Percentiles rank a stretch among this genome's conserved stretches.
Conservation (phyloP, 2,329 filamentous ascomycete species). For the Talaromyces rugulosus region DNA sequence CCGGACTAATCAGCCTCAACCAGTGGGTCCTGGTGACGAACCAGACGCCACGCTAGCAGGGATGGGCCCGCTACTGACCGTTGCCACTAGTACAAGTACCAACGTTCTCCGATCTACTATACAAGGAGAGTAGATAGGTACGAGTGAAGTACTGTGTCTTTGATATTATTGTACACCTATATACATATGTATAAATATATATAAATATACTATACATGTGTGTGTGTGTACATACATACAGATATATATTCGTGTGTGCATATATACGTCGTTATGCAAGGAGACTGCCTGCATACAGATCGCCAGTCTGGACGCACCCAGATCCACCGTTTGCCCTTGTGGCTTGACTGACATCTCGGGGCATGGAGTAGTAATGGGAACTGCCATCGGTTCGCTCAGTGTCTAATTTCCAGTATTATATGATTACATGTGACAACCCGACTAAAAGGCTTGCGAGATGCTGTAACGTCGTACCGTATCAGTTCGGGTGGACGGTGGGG, state of each 20-base stretch:
- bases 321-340: background rate
- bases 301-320: too few species aligned
- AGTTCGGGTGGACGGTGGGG: background rate
- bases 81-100: background rate
- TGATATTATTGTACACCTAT: background rate
- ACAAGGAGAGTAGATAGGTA: too few species aligned
- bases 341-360: too few species aligned
- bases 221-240: background rate
- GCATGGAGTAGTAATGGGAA: too few species aligned
- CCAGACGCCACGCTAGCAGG: background rate
- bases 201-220: background rate
- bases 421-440: background rate
- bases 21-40: background rate
- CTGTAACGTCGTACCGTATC: background rate
- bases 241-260: background rate
- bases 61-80: background rate
- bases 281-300: too few species aligned
- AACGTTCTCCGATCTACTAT: background rate
- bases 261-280: too few species aligned
- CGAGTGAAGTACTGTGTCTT: too few species aligned
- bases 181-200: background rate
- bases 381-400: background rate
- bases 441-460: background rate
- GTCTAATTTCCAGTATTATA: background rate
- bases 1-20: background rate